These are phyloP conservation scores for Zarea fungicola DNA, from an alignment of 2,329 filamentous ascomycete species.

Conservation along the genomic window DNA sequence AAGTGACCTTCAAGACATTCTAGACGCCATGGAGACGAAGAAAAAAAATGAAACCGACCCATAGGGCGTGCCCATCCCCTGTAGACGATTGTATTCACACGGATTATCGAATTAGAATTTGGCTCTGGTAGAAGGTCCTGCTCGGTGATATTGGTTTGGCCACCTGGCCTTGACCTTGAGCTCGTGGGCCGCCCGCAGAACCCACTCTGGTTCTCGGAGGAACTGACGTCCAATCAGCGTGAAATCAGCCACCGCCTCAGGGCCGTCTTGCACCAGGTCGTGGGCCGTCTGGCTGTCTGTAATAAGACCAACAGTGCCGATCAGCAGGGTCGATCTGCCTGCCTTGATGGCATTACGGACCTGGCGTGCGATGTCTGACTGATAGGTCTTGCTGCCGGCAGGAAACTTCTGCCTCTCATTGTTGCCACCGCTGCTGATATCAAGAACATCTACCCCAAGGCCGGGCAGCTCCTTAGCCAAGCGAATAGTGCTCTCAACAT, in stretches of 20 bases:
- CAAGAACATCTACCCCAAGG: slow-evolving; percentile 74
- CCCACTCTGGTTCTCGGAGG: slow-evolving; percentile 75
- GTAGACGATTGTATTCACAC: too few species aligned
- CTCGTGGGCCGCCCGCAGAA: slow-evolving; percentile 67
- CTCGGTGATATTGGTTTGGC: slow-evolving; percentile 59
- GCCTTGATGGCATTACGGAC: slow-evolving; percentile 54
- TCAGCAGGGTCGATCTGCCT: slow-evolving; percentile 49
- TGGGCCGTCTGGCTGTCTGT: slow-evolving; percentile 64
- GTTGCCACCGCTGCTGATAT: slow-evolving; percentile 75
- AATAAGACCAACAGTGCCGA: slow-evolving; percentile 73
- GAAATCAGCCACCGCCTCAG: slow-evolving; percentile 53
- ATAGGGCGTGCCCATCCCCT: too few species aligned
- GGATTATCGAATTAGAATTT: background rate
- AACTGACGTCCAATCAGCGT: slow-evolving; percentile 71
- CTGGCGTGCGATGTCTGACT: slow-evolving; percentile 45
- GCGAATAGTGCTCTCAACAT: slow-evolving; percentile 49
- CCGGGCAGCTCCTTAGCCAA: slow-evolving; percentile 64
- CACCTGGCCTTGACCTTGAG: slow-evolving; percentile 65
- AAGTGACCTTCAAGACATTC: too few species aligned
- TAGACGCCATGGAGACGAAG: too few species aligned
- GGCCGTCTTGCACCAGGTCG: slow-evolving; percentile 45
- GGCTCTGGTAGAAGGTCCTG: slow-evolving; percentile 20
- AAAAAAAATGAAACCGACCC: too few species aligned
- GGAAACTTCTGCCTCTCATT: slow-evolving; percentile 56
- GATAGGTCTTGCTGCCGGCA: slow-evolving; percentile 58